Conservation (phyloP, 2,329 filamentous ascomycete genomes). For the Apiospora koreana region DNA sequence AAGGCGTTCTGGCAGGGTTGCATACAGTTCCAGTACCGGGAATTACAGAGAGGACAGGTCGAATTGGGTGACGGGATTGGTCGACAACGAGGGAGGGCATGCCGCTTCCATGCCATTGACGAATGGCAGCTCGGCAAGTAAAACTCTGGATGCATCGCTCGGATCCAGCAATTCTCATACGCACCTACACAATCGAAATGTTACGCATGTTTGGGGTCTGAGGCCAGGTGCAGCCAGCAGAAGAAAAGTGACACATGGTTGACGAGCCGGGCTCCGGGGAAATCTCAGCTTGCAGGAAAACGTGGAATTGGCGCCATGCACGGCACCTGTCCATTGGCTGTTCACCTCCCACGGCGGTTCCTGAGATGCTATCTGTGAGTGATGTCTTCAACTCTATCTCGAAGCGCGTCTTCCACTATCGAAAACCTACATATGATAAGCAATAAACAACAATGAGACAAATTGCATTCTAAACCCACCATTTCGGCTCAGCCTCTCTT, state of each 20-base stretch:
- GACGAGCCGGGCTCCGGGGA: neutral
- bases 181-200: neutral
- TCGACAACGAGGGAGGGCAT: neutral
- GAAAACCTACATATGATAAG: conserved; percentile 4
- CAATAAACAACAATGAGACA: neutral
- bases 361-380: neutral
- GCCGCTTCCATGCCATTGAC: neutral
- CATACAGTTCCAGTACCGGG: neutral
- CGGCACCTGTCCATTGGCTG: neutral
- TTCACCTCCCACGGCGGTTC: neutral
- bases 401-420: conserved; percentile 1
- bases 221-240: neutral
- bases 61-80: neutral
- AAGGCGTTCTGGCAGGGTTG: neutral
- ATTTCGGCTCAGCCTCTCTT: neutral
- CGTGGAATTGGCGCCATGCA: neutral
- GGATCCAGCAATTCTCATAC: neutral
- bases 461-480: neutral
- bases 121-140: neutral
- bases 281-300: neutral
- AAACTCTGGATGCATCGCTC: neutral
- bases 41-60: neutral
- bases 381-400: conserved; percentile 1
- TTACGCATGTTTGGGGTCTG: neutral
- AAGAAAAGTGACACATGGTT: conserved; percentile 3